Evolutionary conservation across 1,284 basidiomycete species (phyloP).

Genomic region (Termitomyces sp.): DNA sequence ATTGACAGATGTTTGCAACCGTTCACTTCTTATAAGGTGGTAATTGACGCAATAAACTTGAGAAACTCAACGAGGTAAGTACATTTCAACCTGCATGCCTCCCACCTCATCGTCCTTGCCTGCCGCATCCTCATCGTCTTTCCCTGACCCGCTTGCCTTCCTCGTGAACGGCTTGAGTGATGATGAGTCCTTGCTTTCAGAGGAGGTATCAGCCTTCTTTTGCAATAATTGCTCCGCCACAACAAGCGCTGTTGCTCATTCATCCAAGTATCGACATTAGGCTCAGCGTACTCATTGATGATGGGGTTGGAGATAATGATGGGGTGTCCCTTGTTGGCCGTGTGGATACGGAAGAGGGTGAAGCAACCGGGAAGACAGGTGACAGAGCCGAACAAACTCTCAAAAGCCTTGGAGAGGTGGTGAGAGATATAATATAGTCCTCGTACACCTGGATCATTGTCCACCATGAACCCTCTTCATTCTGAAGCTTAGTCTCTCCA

Average conservation of each 20-base stretch:
- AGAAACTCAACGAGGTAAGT: constrained; percentile 95
- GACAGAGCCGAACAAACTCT: constrained; percentile 93
- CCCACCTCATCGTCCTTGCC: constrained; percentile 70
- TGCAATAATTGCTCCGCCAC: constrained; percentile 71
- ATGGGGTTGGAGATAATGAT: constrained; percentile 95
- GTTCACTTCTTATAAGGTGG: too few relatives aligned
- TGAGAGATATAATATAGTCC: constrained; percentile 95
- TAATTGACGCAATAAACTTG: constrained; percentile 95
- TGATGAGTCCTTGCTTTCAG: constrained; percentile 42
- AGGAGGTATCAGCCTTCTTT: constrained; percentile 34
- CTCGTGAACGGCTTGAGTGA: constrained; percentile 65
- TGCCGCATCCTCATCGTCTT: constrained; percentile 46
- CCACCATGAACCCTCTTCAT: constrained; percentile 92
- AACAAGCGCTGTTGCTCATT: constrained; percentile 90
- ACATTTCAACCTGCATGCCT: constrained; percentile 90
- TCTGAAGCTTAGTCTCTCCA: constrained; percentile 87
- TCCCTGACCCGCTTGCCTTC: constrained; percentile 57
- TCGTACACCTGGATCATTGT: constrained; percentile 99
- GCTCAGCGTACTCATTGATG: constrained; percentile 95
- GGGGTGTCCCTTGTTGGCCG: constrained; percentile 93
- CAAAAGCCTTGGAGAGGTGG: constrained; percentile 97
- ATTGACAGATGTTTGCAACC: too few relatives aligned
- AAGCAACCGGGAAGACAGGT: constrained; percentile 99
- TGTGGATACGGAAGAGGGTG: constrained; percentile 92
- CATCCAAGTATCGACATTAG: constrained; percentile 93